Conservation (phyloP, 164 flowering plant genomes). For the Piper betle region DNA sequence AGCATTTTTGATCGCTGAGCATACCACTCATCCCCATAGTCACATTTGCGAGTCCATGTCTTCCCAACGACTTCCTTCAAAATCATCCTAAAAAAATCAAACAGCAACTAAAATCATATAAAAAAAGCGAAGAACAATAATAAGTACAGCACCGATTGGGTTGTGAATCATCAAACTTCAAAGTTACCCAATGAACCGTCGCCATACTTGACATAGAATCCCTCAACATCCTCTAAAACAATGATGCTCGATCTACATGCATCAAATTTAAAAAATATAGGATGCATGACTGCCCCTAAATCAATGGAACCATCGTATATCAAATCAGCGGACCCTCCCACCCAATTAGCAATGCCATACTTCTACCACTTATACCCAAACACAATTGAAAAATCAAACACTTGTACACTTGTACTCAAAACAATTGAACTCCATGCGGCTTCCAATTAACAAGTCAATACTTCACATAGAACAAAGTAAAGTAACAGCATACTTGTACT, state of each 20-base stretch:
- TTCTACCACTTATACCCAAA: too few relatives aligned
- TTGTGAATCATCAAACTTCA: not conserved
- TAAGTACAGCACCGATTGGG: not conserved
- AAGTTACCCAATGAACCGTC: not conserved
- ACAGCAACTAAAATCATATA: not conserved
- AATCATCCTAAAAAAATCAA: conserved; percentile 30
- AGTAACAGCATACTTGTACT: conserved; percentile 47
- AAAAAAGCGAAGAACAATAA: not conserved
- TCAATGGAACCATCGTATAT: too few relatives aligned
- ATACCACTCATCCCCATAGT: conserved; percentile 46
- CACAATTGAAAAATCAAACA: too few relatives aligned
- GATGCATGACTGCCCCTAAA: too few relatives aligned
- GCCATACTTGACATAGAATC: not conserved
- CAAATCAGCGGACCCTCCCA: too few relatives aligned
- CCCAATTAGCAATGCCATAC: too few relatives aligned
- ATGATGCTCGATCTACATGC: not conserved
- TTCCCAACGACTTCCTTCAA: conserved; percentile 55
- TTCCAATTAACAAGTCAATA: too few relatives aligned
- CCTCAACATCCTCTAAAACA: not conserved
- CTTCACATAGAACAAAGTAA: not conserved
- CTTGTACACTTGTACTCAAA: too few relatives aligned
- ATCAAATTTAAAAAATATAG: too few relatives aligned
- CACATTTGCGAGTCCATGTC: conserved; percentile 33
- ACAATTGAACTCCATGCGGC: too few relatives aligned
- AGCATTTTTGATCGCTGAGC: conserved; percentile 37